Evolutionary conservation across 1,284 basidiomycete genomes (phyloP).

Genomic region (Sporisorium sorghi): DNA sequence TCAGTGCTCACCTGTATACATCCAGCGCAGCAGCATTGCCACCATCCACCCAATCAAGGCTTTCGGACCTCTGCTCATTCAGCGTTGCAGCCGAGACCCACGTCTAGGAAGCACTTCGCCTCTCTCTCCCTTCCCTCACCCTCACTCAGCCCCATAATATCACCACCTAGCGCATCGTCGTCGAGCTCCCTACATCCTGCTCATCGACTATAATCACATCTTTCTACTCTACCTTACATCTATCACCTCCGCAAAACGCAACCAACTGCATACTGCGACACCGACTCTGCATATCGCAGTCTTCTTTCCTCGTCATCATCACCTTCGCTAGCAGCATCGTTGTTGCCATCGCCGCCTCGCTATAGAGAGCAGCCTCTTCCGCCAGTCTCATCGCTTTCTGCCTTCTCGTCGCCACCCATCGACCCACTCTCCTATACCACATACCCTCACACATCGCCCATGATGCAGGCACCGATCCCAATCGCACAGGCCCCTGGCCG

Average conservation of each 20-base stretch:
- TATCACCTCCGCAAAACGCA: constrained; percentile 23
- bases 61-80: constrained; percentile 4
- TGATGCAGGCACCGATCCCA: constrained; percentile 55
- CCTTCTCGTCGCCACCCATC: background rate
- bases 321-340: background rate
- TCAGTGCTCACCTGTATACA: constrained; percentile 14
- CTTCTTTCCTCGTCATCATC: background rate
- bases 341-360: background rate
- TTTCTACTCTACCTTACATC: constrained; percentile 1
- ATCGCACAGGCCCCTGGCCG: constrained; percentile 42
- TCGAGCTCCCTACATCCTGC: background rate
- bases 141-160: constrained; percentile 29
- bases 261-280: background rate
- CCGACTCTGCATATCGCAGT: constrained; percentile 1
- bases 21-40: constrained; percentile 43
- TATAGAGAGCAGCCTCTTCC: background rate
- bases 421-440: no score
- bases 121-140: constrained; percentile 7
- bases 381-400: background rate
- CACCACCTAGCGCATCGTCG: constrained; percentile 1
- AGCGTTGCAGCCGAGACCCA: constrained; percentile 8
- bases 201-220: constrained; percentile 36
- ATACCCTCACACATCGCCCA: constrained; percentile 16
- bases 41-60: constrained; percentile 12
- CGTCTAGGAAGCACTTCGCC: constrained; percentile 36